Conservation (phyloP, 1,139 yeast species). For the Yamadazyma siamensis region DNA sequence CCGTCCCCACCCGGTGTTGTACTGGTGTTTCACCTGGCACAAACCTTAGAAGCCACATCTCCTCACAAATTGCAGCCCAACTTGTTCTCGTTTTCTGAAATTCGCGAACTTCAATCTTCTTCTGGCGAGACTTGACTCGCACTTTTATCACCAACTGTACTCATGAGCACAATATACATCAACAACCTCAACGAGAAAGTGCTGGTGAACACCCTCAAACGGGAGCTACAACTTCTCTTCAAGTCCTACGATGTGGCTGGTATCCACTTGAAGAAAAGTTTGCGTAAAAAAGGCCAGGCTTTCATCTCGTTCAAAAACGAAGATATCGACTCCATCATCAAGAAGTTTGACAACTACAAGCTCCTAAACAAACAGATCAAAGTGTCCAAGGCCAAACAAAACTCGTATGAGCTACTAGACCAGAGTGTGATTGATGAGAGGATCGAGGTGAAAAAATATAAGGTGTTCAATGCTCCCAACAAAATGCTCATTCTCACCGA, state of each 20-base stretch:
- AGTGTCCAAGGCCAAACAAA: constrained; percentile 9
- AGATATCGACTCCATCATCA: constrained; percentile 44
- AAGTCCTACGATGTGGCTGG: constrained; percentile 47
- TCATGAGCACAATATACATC: constrained; percentile 52
- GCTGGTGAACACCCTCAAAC: constrained; percentile 48
- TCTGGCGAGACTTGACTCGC: not conserved
- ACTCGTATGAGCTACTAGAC: constrained; percentile 11
- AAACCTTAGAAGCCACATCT: too few relatives aligned
- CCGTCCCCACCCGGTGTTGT: too few relatives aligned
- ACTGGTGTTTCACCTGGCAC: too few relatives aligned
- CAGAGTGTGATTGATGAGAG: constrained; percentile 6
- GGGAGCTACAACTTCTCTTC: constrained; percentile 40
- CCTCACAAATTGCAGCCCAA: too few relatives aligned
- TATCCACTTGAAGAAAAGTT: constrained; percentile 58
- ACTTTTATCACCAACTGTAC: too few relatives aligned
- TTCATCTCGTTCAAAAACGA: constrained; percentile 59
- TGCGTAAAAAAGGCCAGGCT: constrained; percentile 80
- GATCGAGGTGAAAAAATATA: constrained; percentile 18
- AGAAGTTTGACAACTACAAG: constrained; percentile 29
- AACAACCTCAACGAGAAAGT: constrained; percentile 73
- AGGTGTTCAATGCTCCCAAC: constrained; percentile 46
- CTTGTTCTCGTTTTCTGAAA: not conserved
- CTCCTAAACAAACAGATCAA: constrained; percentile 11
- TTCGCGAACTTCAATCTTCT: not conserved
- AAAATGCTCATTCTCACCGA: constrained; percentile 67